Percentiles rank a stretch among this genome's conserved stretches.
These are phyloP conservation scores for Polytrichum formosum DNA, from an alignment of 225 moss, liverwort and hornwort species.

Conservation along the genomic window DNA sequence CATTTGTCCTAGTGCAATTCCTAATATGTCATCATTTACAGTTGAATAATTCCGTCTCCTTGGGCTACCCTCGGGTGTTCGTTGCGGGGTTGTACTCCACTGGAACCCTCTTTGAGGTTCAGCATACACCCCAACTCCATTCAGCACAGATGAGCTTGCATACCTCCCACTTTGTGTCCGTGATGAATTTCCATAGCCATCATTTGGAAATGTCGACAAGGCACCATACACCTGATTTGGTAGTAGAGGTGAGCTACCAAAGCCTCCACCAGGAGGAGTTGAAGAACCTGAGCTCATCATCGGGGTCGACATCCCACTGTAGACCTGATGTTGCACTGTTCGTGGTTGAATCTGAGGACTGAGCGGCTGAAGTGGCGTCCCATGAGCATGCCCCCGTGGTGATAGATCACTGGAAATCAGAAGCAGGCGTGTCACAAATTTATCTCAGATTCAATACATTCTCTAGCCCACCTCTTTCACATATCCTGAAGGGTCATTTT, in stretches of 20 bases:
- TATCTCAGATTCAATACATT: not conserved
- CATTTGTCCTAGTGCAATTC: slow-evolving; percentile 74
- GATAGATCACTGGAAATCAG: slow-evolving; percentile 68
- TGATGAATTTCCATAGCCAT: slow-evolving; percentile 46
- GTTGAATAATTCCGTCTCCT: slow-evolving; percentile 41
- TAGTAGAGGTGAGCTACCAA: slow-evolving; percentile 60
- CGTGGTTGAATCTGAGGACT: slow-evolving; percentile 69
- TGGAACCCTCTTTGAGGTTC: slow-evolving; percentile 78
- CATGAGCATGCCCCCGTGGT: slow-evolving; percentile 45
- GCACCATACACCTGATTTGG: slow-evolving; percentile 65
- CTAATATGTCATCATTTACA: slow-evolving; percentile 73
- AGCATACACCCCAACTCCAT: slow-evolving; percentile 44
- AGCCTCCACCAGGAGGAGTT: slow-evolving; percentile 69
- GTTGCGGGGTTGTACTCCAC: slow-evolving; percentile 73
- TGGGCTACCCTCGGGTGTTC: slow-evolving; percentile 87
- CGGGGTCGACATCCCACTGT: slow-evolving; percentile 83
- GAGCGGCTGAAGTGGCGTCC: slow-evolving; percentile 36
- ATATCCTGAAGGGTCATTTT: no score
- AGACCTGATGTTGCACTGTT: slow-evolving; percentile 46
- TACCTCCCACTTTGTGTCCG: slow-evolving; percentile 75
- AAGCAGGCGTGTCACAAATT: not conserved
- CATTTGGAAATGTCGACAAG: slow-evolving; percentile 38
- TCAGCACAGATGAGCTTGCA: slow-evolving; percentile 53
- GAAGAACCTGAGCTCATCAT: slow-evolving; percentile 82
- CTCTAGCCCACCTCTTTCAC: no score